Conservation (phyloP, 495 filamentous ascomycete species). For the Podospora anserina region DNA sequence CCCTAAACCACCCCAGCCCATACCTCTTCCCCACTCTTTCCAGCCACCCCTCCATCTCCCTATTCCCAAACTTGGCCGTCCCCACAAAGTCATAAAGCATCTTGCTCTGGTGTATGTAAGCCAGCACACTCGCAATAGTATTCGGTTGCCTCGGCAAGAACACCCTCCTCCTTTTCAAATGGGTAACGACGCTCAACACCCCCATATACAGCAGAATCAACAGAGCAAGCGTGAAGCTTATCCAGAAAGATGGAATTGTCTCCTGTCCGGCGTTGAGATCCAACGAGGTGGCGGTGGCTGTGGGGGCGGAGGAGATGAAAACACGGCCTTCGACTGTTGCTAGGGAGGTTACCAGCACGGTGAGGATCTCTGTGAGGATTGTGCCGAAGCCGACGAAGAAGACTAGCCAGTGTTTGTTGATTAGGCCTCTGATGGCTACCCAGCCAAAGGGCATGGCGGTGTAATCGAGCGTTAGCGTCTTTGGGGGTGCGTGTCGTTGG, state of each 20-base stretch:
- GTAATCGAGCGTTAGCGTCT: constrained; percentile 67
- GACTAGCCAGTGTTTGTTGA: constrained; percentile 63
- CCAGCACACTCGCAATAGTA: constrained; percentile 67
- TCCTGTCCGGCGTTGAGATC: constrained; percentile 55
- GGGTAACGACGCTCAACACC: constrained; percentile 51
- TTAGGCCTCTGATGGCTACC: constrained; percentile 55
- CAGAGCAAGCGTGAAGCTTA: constrained; percentile 55
- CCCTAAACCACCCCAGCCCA: constrained; percentile 69
- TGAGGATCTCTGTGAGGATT: constrained; percentile 63
- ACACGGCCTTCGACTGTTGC: constrained; percentile 55
- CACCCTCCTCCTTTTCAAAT: constrained; percentile 53
- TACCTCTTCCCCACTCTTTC: constrained; percentile 58
- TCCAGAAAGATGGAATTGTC: constrained; percentile 57
- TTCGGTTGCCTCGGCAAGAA: constrained; percentile 71
- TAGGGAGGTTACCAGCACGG: constrained; percentile 62
- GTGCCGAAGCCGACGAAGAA: constrained; percentile 59
- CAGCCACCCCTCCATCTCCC: constrained; percentile 54
- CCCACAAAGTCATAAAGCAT: constrained; percentile 70
- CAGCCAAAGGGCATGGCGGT: constrained; percentile 65
- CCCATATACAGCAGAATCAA: constrained; percentile 58
- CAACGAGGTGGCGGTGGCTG: constrained; percentile 8
- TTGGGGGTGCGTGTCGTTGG: constrained; percentile 57
- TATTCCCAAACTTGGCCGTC: constrained; percentile 57
- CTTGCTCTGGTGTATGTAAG: constrained; percentile 69
- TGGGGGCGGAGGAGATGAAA: constrained; percentile 42